phyloP scores from a whole-genome alignment of 208 protist species.

The Leishmania braziliensis region DNA sequence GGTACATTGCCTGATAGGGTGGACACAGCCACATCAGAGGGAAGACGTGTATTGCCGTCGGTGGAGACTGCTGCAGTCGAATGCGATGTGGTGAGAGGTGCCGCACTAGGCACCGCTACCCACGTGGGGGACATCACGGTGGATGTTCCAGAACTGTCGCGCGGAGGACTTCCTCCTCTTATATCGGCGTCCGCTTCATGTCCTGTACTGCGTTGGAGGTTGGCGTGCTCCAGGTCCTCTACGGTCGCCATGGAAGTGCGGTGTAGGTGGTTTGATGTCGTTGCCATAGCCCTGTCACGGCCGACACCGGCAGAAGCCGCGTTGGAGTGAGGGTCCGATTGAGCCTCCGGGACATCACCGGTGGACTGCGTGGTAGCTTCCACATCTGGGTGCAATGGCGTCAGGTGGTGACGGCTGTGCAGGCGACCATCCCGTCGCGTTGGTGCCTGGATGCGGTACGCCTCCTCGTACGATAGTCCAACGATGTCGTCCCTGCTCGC shows the following conservation, averaged over 20 bases:
- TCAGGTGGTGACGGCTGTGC: background rate
- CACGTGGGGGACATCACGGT: background rate
- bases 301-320: too few relatives aligned
- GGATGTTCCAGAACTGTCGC: background rate
- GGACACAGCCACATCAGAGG: background rate
- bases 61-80: background rate
- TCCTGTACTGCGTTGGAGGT: background rate
- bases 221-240: background rate
- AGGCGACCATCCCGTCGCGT: constrained; percentile 3
- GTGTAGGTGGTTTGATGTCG: background rate
- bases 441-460: constrained; percentile 24
- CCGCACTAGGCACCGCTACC: background rate
- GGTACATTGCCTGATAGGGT: background rate
- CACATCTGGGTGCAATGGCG: background rate
- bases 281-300: background rate
- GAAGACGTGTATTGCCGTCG: background rate
- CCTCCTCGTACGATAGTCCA: constrained; percentile 44
- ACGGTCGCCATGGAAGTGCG: background rate
- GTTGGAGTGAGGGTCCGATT: background rate
- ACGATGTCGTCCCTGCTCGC: constrained; percentile 51
- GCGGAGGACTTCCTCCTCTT: background rate
- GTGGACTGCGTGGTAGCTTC: background rate
- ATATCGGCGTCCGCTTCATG: background rate
- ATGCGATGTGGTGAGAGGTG: background rate
- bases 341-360: background rate